These are phyloP conservation scores for Neocallimastix lanati DNA, from an alignment of 192 early-diverging fungal species.

Conservation along the genomic window DNA sequence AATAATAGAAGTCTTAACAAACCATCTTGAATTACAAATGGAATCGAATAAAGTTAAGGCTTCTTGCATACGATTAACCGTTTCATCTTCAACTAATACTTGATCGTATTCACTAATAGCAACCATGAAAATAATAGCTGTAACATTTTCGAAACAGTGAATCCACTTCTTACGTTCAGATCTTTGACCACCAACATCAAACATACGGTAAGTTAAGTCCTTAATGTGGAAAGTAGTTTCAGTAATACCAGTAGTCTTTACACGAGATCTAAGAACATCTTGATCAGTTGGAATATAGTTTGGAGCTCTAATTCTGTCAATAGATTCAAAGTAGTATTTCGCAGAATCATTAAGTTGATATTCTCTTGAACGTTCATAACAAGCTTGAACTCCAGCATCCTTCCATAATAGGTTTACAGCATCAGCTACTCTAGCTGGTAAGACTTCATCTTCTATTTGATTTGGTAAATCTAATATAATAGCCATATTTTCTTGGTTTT, in stretches of 20 bases:
- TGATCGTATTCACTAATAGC: conserved; percentile 95
- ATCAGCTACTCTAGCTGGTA: conserved; percentile 57
- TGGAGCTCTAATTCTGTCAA: conserved; percentile 62
- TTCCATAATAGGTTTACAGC: conserved; percentile 72
- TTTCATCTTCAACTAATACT: conserved; percentile 85
- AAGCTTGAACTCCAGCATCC: conserved; percentile 65
- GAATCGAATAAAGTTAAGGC: conserved; percentile 91
- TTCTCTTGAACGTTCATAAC: conserved; percentile 65
- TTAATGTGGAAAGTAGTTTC: conserved; percentile 84
- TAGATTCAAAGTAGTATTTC: conserved; percentile 90
- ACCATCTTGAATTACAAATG: conserved; percentile 95
- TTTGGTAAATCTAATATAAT: conserved; percentile 63
- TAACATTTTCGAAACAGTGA: conserved; percentile 95
- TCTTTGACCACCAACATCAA: conserved; percentile 95
- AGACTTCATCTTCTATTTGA: conserved; percentile 73
- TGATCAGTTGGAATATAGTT: conserved; percentile 83
- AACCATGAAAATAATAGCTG: conserved; percentile 85
- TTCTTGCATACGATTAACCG: conserved; percentile 90
- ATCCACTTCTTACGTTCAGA: conserved; percentile 99
- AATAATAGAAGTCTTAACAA: conserved; percentile 92
- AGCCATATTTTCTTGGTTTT: conserved; percentile 47
- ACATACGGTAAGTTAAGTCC: conserved; percentile 85
- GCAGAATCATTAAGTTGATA: conserved; percentile 96
- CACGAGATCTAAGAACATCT: conserved; percentile 88
- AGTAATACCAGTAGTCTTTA: conserved; percentile 94